Conservation (phyloP, 2,329 filamentous ascomycete species). For the Leptographium wingfieldii region DNA sequence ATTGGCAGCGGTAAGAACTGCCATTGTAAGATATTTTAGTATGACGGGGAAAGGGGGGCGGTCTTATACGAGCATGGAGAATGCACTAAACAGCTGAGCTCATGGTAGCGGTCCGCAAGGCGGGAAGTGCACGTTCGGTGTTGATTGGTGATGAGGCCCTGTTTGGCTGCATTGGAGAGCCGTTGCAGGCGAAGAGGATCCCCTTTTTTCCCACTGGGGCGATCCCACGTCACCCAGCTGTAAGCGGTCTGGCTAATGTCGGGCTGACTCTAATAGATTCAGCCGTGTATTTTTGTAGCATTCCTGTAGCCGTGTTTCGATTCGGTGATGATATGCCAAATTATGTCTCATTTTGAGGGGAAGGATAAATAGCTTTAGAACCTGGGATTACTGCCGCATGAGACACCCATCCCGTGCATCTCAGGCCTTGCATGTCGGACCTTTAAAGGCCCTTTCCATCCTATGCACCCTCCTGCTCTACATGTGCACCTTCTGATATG, state of each 20-base stretch:
- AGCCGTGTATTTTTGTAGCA: neutral
- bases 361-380: no score
- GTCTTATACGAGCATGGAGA: neutral
- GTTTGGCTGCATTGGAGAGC: neutral
- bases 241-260: neutral
- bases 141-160: constrained; percentile 12
- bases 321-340: neutral
- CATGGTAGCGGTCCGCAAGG: neutral
- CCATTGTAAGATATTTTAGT: neutral
- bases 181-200: neutral
- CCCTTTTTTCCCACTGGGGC: neutral
- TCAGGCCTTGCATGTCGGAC: no score
- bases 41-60: neutral
- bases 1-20: neutral
- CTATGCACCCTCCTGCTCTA: no score
- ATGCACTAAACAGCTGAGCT: neutral
- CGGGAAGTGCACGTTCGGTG: constrained; percentile 6
- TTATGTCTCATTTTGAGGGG: neutral
- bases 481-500: no score
- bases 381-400: no score
- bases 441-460: no score
- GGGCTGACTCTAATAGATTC: neutral
- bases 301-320: neutral
- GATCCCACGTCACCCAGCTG: neutral
- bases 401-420: no score